These are phyloP conservation scores for Plenodomus tracheiphilus DNA, from an alignment of 2,329 filamentous ascomycete species.

Conservation along the genomic window DNA sequence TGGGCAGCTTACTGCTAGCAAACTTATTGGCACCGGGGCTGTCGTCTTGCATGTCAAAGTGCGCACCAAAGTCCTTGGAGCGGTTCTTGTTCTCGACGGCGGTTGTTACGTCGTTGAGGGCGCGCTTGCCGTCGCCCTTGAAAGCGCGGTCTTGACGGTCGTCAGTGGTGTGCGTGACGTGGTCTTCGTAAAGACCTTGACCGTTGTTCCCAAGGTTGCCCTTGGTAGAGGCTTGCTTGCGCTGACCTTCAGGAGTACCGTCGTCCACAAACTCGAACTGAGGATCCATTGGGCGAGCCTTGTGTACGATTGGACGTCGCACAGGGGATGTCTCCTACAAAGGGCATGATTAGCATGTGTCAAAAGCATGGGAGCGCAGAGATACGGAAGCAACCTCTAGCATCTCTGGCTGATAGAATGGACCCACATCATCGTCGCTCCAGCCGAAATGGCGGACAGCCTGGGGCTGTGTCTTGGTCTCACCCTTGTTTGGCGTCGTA, in stretches of 20 bases:
- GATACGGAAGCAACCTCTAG: conserved; percentile 12
- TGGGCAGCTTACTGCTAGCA: conserved; percentile 46
- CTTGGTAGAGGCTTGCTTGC: conserved; percentile 43
- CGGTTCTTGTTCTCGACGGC: conserved; percentile 73
- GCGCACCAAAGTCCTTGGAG: conserved; percentile 73
- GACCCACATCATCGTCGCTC: conserved; percentile 67
- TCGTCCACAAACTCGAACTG: conserved; percentile 88
- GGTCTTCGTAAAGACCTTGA: conserved; percentile 75
- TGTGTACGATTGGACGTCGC: conserved; percentile 62
- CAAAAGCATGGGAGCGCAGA: neutral
- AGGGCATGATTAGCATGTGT: conserved; percentile 1
- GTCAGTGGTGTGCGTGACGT: conserved; percentile 59
- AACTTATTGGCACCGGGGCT: conserved; percentile 55
- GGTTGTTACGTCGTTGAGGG: conserved; percentile 71
- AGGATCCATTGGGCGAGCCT: conserved; percentile 73
- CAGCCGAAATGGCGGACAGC: conserved; percentile 76
- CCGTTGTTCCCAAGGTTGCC: conserved; percentile 66
- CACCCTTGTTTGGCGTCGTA: conserved; percentile 75
- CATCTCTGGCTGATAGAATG: conserved; percentile 19
- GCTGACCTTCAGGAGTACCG: conserved; percentile 60
- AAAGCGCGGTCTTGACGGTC: conserved; percentile 53
- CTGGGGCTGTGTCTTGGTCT: conserved; percentile 65
- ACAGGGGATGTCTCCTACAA: conserved; percentile 60
- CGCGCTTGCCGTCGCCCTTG: conserved; percentile 42
- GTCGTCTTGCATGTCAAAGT: conserved; percentile 76